Evolutionary conservation across 2,329 filamentous ascomycete species (phyloP), one percentile per base, ranked within the genome.

Genomic region (Plectosphaerella cucumerina): DNA sequence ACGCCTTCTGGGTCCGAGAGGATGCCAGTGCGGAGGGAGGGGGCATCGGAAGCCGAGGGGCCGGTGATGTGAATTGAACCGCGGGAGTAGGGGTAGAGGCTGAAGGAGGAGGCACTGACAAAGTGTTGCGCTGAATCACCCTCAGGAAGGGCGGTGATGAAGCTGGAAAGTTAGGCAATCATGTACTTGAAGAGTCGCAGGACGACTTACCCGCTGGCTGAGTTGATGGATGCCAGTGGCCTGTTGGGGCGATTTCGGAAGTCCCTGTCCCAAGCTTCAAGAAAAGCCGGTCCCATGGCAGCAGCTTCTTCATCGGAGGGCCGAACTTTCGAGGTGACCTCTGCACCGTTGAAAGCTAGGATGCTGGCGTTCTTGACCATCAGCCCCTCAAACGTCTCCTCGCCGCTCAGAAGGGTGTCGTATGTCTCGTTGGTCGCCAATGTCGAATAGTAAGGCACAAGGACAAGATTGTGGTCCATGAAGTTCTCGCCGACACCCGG

Each of bases 61-160:
- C 72, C 70, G 0, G 71, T 75, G 59, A 86, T 84, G 66, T 87
- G 83, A 51, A 86, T 74, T 50, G 73, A 71, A 2, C 84, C 84
- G 0, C 82, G 76, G 1, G 81, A 85, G 60, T 77, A 81, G 0
- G 84, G 83, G 59, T 86, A 84, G 0, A 73, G 72, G 0, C 76
- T 81, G 64, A 80, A 86, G 4, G 70, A 70, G 0, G 70, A 76
- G 15, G 76, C 39, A 17, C 39, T 62, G 1, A 75, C 74, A 26
- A 82, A 66, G 54, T 84, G 84, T 54, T 84, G 77, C 43, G 57
- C 63, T 0, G 58, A 53, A 0, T 66, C 64, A 1, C 75, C 58
- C 2, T 60, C 57, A 0, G 65, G 64, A 1, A 66, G 73, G 43
- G 77, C 72, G 0, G 69, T 73, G 1, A 74, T 64, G 58, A 73